Evolutionary conservation across 306 rosid species (phyloP), one percentile per base, ranked within the genome.

Genomic region (Prunus armeniaca): DNA sequence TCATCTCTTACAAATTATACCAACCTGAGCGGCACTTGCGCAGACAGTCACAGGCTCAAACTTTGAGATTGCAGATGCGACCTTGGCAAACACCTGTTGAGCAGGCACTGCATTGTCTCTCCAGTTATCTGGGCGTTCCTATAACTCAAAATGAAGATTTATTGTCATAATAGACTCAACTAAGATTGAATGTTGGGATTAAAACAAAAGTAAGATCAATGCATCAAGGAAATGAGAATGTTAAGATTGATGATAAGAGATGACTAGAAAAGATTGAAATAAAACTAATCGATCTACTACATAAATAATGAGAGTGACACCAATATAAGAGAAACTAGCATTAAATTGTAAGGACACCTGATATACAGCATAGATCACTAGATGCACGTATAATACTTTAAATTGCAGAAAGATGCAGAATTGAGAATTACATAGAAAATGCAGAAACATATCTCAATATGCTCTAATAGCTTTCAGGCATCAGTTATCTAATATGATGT

Each of bases 41-140:
- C 97, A 90, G 72, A 92, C 91, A n/a, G 96, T 92, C 11, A 95
- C 93, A 5, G 74, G 79, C 87, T 95, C 99, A 49, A 90, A 95
- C 86, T 72, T 85, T 1, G 97, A 90, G 79, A 95, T 92, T 3
- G 90, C 93, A 72, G 92, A 76, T 24, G 99, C 99, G 12, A 85
- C 88, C 80, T 70, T 82, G 2, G 73, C 85, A 75, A 90, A 92
- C 30, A 84, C 91, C 1, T 19, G 30, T 76, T 95, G 99, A 51
- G 73, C 92, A 70, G 78, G 97, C 65, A 67, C 72, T 6, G 93
- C 99, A 25, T 65, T 69, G 50, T 88, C 88, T 78, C 97, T 84
- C 99, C 99, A 95, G 81, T 92, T 95, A 82, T 95, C 99, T 0
- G 86, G 52, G 43, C 99, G 96, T 84, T 95, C 99, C 97, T 95